Evolutionary conservation across 805 yeast species (phyloP).

Genomic region (Citeromyces matritensis): DNA sequence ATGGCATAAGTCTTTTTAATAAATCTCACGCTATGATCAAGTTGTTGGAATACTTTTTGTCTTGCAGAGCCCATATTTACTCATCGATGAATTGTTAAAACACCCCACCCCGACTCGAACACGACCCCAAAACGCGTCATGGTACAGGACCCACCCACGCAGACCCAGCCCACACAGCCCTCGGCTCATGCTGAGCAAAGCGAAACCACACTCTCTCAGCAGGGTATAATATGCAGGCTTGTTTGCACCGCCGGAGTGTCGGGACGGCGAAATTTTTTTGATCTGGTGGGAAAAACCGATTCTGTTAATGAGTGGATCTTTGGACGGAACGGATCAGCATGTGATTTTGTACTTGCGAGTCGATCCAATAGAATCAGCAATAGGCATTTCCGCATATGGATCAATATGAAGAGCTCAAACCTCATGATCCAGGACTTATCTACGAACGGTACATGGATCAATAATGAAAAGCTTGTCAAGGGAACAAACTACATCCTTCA

Average conservation of each 20-base stretch:
- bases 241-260: constrained; percentile 13
- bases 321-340: constrained; percentile 50
- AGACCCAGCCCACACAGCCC: constrained; percentile 22
- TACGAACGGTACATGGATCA: constrained; percentile 88
- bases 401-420: constrained; percentile 31
- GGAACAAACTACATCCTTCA: constrained; percentile 67
- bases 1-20: no score
- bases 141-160: neutral
- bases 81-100: neutral
- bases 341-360: constrained; percentile 48
- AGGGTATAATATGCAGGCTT: constrained; percentile 19
- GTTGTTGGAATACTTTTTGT: neutral
- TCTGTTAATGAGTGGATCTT: constrained; percentile 21
- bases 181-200: constrained; percentile 12
- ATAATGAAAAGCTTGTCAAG: constrained; percentile 56
- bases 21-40: no score
- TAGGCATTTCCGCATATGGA: constrained; percentile 55
- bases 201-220: constrained; percentile 10
- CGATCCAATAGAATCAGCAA: constrained; percentile 59
- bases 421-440: constrained; percentile 57
- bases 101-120: neutral
- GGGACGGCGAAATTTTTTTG: constrained; percentile 11
- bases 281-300: constrained; percentile 11
- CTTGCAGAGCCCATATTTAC: neutral
- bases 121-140: neutral